Percentiles rank a stretch among this genome's conserved stretches.
Conservation (phyloP, 257 asterid species). For the Craterostigma plantagineum region DNA sequence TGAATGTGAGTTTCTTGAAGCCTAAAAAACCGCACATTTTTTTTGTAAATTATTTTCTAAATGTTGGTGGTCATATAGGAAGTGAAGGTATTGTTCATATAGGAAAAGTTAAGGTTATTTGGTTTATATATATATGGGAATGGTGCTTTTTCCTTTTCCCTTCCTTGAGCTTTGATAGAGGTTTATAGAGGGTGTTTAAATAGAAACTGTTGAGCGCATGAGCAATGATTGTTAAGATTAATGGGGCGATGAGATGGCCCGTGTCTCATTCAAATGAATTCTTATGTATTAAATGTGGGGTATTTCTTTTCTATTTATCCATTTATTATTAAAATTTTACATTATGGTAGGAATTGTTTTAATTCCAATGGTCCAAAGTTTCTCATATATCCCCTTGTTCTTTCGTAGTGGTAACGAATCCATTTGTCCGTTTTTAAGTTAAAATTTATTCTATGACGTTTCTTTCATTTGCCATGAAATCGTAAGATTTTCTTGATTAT, state of each 20-base stretch:
- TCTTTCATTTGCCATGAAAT: neutral
- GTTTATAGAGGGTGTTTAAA: neutral
- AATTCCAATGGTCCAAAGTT: slow-evolving; percentile 15
- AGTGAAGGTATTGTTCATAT: neutral
- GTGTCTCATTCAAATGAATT: slow-evolving; percentile 8
- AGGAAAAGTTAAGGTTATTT: no score
- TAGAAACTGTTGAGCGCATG: slow-evolving; percentile 11
- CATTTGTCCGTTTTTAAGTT: slow-evolving; percentile 18
- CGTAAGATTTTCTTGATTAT: neutral
- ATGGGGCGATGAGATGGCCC: slow-evolving; percentile 10
- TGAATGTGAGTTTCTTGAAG: slow-evolving; percentile 31
- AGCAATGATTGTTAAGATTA: slow-evolving; percentile 11
- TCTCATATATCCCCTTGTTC: slow-evolving; percentile 15
- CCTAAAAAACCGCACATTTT: slow-evolving; percentile 27
- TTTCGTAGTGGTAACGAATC: slow-evolving; percentile 11
- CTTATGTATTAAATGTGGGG: slow-evolving; percentile 17
- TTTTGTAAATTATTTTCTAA: no score
- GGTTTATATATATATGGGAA: neutral
- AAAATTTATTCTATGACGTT: neutral
- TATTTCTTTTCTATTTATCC: no score
- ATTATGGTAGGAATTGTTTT: slow-evolving; percentile 13
- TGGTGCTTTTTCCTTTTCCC: no score
- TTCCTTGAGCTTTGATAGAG: no score
- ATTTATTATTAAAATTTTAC: no score
- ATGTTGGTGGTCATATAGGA: neutral